phyloP scores from a whole-genome alignment of 1,284 basidiomycete species.

The Quambalaria eucalypti region DNA sequence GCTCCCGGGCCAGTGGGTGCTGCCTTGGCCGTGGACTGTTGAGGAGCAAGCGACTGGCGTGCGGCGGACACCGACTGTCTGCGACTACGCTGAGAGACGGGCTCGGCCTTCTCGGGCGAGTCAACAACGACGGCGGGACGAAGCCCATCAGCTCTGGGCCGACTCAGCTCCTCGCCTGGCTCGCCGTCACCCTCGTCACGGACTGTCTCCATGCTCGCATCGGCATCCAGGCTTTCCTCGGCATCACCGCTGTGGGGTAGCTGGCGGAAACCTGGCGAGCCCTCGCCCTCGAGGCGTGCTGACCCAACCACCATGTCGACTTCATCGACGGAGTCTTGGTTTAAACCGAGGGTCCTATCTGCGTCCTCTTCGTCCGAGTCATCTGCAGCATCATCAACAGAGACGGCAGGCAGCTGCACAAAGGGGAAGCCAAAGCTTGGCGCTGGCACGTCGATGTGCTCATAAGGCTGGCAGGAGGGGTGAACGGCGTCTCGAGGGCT shows the following conservation, averaged over 20 bases:
- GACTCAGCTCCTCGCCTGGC: neutral
- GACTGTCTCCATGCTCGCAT: neutral
- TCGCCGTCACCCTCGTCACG: conserved; percentile 3
- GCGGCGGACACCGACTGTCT: no score
- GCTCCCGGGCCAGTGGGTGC: neutral
- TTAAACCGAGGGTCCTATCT: conserved; percentile 20
- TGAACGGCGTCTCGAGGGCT: conserved; percentile 6
- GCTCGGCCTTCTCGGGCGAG: neutral
- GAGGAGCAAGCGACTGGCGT: no score
- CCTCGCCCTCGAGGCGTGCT: conserved; percentile 16
- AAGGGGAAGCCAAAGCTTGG: conserved; percentile 3
- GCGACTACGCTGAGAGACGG: no score
- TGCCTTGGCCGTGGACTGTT: neutral
- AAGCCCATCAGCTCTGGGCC: neutral
- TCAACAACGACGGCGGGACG: neutral
- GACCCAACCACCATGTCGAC: conserved; percentile 37
- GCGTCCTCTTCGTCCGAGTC: conserved; percentile 12
- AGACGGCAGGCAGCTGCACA: conserved; percentile 17
- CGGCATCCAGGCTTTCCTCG: neutral
- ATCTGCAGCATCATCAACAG: conserved; percentile 26
- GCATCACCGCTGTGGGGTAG: neutral
- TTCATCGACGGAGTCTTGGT: conserved; percentile 38
- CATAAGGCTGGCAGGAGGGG: conserved; percentile 15
- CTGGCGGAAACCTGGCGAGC: neutral
- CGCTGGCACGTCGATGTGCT: conserved; percentile 12